These are phyloP conservation scores for Boletus eberwhitei DNA, from an alignment of 768 basidiomycete species.

Conservation along the genomic window DNA sequence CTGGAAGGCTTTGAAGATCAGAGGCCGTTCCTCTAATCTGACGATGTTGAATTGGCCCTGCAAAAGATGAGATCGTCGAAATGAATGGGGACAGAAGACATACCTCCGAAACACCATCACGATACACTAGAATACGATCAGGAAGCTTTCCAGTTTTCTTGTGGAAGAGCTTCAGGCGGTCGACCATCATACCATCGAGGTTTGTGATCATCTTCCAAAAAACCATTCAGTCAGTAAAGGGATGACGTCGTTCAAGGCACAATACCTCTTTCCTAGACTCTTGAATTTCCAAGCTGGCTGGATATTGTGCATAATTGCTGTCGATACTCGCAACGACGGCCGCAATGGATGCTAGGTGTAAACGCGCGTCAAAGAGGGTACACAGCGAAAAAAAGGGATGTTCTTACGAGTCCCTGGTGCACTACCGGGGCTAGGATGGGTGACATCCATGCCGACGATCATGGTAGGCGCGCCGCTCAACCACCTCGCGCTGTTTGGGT, in stretches of 20 bases:
- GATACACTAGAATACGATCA: slow-evolving; percentile 48
- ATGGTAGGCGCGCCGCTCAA: slow-evolving; percentile 43
- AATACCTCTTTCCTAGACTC: slow-evolving; percentile 65
- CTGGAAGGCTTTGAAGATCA: slow-evolving; percentile 41
- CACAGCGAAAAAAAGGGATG: neutral
- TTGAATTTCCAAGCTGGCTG: slow-evolving; percentile 48
- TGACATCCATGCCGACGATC: slow-evolving; percentile 63
- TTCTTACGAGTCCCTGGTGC: slow-evolving; percentile 44
- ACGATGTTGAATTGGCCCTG: slow-evolving; percentile 51
- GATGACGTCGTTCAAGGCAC: neutral
- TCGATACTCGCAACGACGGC: slow-evolving; percentile 53
- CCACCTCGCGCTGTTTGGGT: slow-evolving; percentile 37
- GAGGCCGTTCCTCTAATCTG: slow-evolving; percentile 40
- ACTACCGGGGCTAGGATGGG: slow-evolving; percentile 76
- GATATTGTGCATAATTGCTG: slow-evolving; percentile 45
- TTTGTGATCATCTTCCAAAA: slow-evolving; percentile 45
- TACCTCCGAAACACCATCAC: slow-evolving; percentile 81
- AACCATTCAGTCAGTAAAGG: neutral
- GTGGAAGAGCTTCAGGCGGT: slow-evolving; percentile 41
- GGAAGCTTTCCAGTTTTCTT: slow-evolving; percentile 38
- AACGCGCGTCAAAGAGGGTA: neutral
- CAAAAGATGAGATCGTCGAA: slow-evolving; percentile 10
- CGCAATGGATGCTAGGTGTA: slow-evolving; percentile 41
- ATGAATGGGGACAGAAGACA: slow-evolving; percentile 1
- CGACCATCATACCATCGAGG: slow-evolving; percentile 46